Evolutionary conservation across 805 yeast species (phyloP), one percentile per base, ranked within the genome.

Genomic region (Cephaloascus fragrans): DNA sequence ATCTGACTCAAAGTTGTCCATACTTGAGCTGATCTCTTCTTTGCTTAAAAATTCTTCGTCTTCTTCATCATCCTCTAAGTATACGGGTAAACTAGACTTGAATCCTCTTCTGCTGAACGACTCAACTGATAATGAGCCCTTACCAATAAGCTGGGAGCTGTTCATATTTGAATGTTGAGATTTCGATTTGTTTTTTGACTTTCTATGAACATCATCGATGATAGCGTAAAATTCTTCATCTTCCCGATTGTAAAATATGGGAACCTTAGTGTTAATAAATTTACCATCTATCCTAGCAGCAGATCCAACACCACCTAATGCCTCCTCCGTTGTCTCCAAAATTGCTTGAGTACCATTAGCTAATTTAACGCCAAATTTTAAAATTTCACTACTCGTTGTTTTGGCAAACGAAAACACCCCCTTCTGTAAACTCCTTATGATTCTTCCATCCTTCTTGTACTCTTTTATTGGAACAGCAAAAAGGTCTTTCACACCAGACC

Each of bases 321-420:
- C 70, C 46, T 80, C 83, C 52, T 88, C 97, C 0, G 94, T 80
- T 39, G 73, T 77, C 48, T 88, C 96, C 34, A 89, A 57, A 2
- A 85, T 57, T 0, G 80, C 76, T 50, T 88, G 97, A 0, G 96
- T 84, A 0, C 97, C 96, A 8, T 88, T 81, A 1, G 95, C 89
- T 20, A 89, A 53, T 48, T 83, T 86, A 0, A 84, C 90, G 1
- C 96, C 95, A 35, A 89, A 65, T 48, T 82, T 81, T 35, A 89
- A 63, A 26, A 88, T 57, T 54, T 89, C 96, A 41, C 80, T 83
- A 3, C 93, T 74, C 0, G 97, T 82, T 3, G 83, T 79, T 47
- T 72, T 79, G 2, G 89, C 79, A 58, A 89, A 87, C 5, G 77
- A 69, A 39, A 65, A 58, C 0, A 89, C 80, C 2, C 95, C 95